A percentile compares a stretch with the other conserved stretches of the same genome.
Conservation (phyloP, 768 basidiomycete genomes). For the Cyclocybe aegerita region DNA sequence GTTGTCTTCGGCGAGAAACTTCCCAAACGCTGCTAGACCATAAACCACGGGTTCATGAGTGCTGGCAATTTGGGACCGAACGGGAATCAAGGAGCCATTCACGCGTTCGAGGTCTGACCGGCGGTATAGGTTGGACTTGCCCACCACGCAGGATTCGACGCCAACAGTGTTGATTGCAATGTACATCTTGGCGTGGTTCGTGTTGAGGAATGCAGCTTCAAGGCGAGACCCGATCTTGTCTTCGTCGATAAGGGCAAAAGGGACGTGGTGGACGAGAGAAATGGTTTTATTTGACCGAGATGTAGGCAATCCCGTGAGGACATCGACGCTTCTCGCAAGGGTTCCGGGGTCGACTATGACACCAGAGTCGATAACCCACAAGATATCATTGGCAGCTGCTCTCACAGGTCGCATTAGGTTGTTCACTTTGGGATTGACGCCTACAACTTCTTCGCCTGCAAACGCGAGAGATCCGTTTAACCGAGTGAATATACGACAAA, state of each 20-base stretch:
- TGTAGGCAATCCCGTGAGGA: constrained; percentile 49
- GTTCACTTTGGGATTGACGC: constrained; percentile 97
- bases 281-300: constrained; percentile 46
- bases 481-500: neutral
- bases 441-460: constrained; percentile 78
- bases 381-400: constrained; percentile 79
- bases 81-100: constrained; percentile 61
- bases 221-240: constrained; percentile 74
- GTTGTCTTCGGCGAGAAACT: constrained; percentile 96
- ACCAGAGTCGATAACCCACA: constrained; percentile 99
- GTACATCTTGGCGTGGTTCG: constrained; percentile 98
- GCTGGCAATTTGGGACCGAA: constrained; percentile 15
- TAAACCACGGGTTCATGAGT: constrained; percentile 27
- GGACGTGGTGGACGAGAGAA: constrained; percentile 93
- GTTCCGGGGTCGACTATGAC: constrained; percentile 76
- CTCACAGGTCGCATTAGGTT: constrained; percentile 87
- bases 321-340: constrained; percentile 81
- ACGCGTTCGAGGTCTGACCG: constrained; percentile 83
- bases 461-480: neutral
- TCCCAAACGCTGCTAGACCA: constrained; percentile 80
- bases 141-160: constrained; percentile 93
- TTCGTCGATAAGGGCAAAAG: constrained; percentile 78
- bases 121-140: constrained; percentile 94
- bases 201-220: constrained; percentile 94
- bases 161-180: constrained; percentile 89